Evolutionary conservation across 2,329 filamentous ascomycete species (phyloP), one percentile per base, ranked within the genome.

Genomic region (Beauveria rudraprayagi): DNA sequence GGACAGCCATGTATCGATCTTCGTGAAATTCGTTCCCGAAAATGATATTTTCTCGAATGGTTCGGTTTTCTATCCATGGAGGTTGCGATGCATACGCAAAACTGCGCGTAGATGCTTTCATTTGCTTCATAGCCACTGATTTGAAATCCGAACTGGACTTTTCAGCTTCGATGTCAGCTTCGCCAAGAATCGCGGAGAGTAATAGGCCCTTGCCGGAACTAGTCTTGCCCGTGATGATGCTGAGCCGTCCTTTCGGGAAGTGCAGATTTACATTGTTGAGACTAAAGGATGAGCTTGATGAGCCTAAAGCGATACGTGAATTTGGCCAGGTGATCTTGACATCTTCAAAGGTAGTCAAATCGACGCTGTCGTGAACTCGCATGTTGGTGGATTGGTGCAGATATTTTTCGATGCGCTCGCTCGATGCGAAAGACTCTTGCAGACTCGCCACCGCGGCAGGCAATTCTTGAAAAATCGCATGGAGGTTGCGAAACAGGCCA

Each of bases 61-160:
- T 86, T 1, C 84, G 85, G 66, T 91, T 90, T 67, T 91, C 88
- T 56, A 91, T 89, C 88, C 87, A 91, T 0, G 88, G 88, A 19
- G 88, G 88, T 68, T 90, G 87, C 8, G 86, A 83, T 26, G 90
- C 86, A 65, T 84, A 90, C 0, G 87, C 88, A 54, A 89, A 80
- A 0, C 85, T 79, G 16, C 88, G 78, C 41, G 86, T 82, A 86
- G 86, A 89, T 63, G 86, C 78, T 44, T 65, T 72, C 59, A 65
- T 86, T 3, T 85, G 86, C 64, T 82, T 79, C 72, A 76, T 19
- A 7, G 30, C 8, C 3, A 10, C 2, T 16, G 10, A 17, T 24
- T 6, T 16, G 10, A 7, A 24, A 17, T 37, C n/a, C 10, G 10
- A 2, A 2, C 7, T 54, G 4, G 30, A 9, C 11, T 11, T 10